These are phyloP conservation scores for Exserohilum rostratum DNA, from an alignment of 2,329 filamentous ascomycete species.

Conservation along the genomic window DNA sequence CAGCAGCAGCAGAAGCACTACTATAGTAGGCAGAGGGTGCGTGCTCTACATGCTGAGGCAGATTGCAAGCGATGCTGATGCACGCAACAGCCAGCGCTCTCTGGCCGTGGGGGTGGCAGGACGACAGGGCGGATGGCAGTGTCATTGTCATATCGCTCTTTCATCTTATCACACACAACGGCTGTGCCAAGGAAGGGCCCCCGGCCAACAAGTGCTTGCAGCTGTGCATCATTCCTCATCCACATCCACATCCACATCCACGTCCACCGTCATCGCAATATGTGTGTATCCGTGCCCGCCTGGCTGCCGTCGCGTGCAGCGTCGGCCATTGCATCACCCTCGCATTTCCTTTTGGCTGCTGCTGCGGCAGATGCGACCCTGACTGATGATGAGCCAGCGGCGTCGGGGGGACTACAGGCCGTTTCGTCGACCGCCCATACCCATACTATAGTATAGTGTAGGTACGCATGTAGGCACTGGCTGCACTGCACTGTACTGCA, in stretches of 20 bases:
- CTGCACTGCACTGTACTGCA: too few species aligned
- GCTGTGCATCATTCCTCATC: conserved; percentile 30
- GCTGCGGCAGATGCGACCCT: too few species aligned
- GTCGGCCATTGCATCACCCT: conserved; percentile 23
- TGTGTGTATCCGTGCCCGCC: conserved; percentile 27
- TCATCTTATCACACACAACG: conserved; percentile 41
- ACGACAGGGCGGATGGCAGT: conserved; percentile 6
- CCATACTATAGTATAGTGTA: too few species aligned
- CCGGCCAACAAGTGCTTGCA: conserved; percentile 22
- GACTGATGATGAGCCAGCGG: too few species aligned
- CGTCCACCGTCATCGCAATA: conserved; percentile 40
- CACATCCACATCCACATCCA: conserved; percentile 22
- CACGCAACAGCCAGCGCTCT: background rate
- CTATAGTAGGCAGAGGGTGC: too few species aligned
- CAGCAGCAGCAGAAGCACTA: too few species aligned
- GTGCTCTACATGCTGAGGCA: too few species aligned
- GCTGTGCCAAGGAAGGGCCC: conserved; percentile 35
- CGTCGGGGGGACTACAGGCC: conserved; percentile 19
- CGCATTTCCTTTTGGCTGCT: conserved; percentile 15
- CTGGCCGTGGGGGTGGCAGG: conserved; percentile 27
- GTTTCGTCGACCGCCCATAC: conserved; percentile 9
- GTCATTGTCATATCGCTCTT: conserved; percentile 41
- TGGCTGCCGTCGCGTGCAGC: conserved; percentile 30
- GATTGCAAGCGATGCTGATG: conserved; percentile 16
- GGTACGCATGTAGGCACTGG: conserved; percentile 11